These are phyloP conservation scores for Gracilaria gracilis DNA, from an alignment of 23 red algal species.

Conservation along the genomic window DNA sequence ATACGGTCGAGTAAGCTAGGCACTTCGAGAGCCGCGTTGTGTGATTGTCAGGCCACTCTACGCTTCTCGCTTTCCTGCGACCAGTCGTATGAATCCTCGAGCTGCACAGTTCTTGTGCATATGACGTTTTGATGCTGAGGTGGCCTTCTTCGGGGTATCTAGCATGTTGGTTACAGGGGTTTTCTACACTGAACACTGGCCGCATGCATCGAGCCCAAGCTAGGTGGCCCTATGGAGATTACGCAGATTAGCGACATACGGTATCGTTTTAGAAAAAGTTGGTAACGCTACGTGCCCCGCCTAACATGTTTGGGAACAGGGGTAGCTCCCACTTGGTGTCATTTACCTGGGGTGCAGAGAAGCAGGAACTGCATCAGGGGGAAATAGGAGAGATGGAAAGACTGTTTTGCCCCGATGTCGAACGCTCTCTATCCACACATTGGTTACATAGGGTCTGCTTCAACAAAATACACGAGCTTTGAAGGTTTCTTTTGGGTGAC, in stretches of 20 bases:
- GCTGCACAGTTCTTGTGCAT: slow-evolving; percentile 5
- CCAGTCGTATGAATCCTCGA: not conserved
- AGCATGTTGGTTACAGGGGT: not conserved
- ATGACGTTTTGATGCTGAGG: not conserved
- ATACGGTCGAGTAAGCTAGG: slow-evolving; percentile 90
- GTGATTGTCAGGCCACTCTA: not conserved
- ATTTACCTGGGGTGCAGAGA: not conserved
- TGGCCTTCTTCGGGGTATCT: not conserved
- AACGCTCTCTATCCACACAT: too few species aligned
- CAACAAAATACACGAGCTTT: too few species aligned
- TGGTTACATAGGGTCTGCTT: too few species aligned
- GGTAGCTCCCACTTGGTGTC: not conserved
- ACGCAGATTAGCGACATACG: slow-evolving; percentile 11
- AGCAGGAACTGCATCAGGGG: not conserved
- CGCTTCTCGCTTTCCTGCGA: not conserved
- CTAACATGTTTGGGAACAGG: not conserved
- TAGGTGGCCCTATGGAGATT: slow-evolving; percentile 4
- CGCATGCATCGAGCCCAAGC: not conserved
- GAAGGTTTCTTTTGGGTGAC: too few species aligned
- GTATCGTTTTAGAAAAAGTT: not conserved
- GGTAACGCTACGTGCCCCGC: not conserved
- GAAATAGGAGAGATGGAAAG: too few species aligned
- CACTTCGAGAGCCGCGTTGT: not conserved
- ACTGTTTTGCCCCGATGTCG: too few species aligned
- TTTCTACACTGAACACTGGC: not conserved